These are phyloP conservation scores for Aspergillus amoenus DNA, from an alignment of 2,329 filamentous ascomycete species.

Conservation along the genomic window DNA sequence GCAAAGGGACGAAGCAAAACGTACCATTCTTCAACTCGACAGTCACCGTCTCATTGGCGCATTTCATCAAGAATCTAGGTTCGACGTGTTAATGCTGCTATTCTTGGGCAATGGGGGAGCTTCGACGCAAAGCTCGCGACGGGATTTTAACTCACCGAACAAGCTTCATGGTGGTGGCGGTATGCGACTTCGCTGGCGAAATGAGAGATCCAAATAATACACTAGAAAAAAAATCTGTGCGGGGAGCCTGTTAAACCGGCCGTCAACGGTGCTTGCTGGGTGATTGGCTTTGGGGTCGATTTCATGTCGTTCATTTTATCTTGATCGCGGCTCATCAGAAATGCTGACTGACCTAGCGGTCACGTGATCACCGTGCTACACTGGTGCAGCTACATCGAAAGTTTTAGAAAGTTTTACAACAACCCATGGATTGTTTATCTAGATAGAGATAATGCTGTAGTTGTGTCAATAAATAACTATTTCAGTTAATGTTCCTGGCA, in stretches of 20 bases:
- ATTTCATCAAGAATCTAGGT: slow-evolving; percentile 96
- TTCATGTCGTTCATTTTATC: slow-evolving; percentile 8
- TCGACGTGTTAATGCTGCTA: not conserved
- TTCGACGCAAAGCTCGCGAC: slow-evolving; percentile 8
- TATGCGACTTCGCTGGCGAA: not conserved
- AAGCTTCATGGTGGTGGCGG: slow-evolving; percentile 76
- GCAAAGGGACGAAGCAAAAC: slow-evolving; percentile 42
- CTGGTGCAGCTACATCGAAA: not conserved
- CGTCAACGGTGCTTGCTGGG: not conserved
- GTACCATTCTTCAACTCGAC: slow-evolving; percentile 97
- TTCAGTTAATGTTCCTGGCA: not conserved
- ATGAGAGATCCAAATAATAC: not conserved
- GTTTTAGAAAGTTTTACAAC: not conserved
- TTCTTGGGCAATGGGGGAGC: not conserved
- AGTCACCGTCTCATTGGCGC: slow-evolving; percentile 96
- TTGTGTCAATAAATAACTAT: not conserved
- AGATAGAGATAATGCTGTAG: not conserved
- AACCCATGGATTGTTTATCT: not conserved
- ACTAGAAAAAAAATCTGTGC: not conserved
- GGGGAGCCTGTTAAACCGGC: not conserved
- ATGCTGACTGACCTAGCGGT: slow-evolving; percentile 14
- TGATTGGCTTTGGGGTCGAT: slow-evolving; percentile 2
- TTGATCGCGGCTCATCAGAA: slow-evolving; percentile 17
- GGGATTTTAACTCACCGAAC: slow-evolving; percentile 68
- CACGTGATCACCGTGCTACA: slow-evolving; percentile 11